Base-by-base conservation (phyloP, 208 protist genomes). In the Wallacemonas sp. region DNA sequence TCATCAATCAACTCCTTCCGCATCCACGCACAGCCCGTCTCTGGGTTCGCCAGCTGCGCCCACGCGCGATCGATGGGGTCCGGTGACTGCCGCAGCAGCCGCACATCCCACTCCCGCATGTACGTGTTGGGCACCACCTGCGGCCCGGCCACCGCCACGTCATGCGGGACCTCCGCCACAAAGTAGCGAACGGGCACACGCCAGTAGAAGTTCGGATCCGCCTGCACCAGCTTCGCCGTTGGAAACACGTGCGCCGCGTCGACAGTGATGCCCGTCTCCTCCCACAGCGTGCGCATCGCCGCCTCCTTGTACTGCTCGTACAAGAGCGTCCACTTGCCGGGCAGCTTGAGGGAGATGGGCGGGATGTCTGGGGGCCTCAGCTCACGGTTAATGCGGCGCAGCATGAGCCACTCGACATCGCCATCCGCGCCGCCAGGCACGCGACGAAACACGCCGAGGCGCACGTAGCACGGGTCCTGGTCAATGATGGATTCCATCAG, bases 221-320 rank as follows among this genome's bases (percentile, higher is more conserved):
- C 76, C 72, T 82, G 81, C 56, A 67, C 41, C 19, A 96, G 79
- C 24, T 78, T 71, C 3, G 68, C 88, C 0, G 87, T 95, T 1
- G 88, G 88, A 52, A 79, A 92, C 30, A 94, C 81, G 47, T 74
- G 65, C 16, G 49, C 71, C 2, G 80, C 65, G 21, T 85, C 74
- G n/a, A 95, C 76, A n/a, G 75, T 84, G 77, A 96, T 86, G 62
- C 92, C 92, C 1, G 92, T 96, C 64, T 96, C 92, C 67, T 96
- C 92, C 83, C 85, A 96, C 54, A 92, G 41, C n/a, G 88, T 83
- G 0, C 92, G 88, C 21, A 94, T 74, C 19, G 92, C 92, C 0
- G 92, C 92, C 83, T 96, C 92, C 68, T 90, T 91, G 77, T 83
- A 84, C 26, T 88, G 78, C 73, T 96, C 92, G 58, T 89, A 93